Percentiles rank a stretch among this genome's conserved stretches.
phyloP scores from a whole-genome alignment of 2,329 filamentous ascomycete species.

The Bipolaris oryzae region DNA sequence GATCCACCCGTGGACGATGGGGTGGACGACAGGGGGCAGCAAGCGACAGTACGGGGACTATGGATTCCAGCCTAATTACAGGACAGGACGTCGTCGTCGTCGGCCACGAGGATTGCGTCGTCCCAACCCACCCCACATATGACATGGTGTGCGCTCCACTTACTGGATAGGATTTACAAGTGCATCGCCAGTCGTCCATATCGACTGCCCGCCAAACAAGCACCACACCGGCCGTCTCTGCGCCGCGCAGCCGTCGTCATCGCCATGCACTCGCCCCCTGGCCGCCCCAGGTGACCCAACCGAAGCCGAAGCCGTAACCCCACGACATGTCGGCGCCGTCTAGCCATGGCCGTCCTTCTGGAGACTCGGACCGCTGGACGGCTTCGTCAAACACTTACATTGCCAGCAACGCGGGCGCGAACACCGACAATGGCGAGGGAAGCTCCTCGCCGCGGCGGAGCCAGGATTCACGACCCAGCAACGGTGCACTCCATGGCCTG shows the following conservation, averaged over 20 bases:
- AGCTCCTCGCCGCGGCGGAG: constrained; percentile 34
- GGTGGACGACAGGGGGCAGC: constrained; percentile 6
- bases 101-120: not conserved
- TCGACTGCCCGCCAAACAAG: constrained; percentile 4
- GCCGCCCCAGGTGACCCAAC: constrained; percentile 31
- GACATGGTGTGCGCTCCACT: constrained; percentile 2
- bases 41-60: not conserved
- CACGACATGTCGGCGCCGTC: constrained; percentile 41
- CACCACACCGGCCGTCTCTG: constrained; percentile 4
- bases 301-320: constrained; percentile 20
- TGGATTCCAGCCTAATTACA: not conserved
- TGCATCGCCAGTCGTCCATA: constrained; percentile 1
- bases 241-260: constrained; percentile 22
- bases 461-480: constrained; percentile 21
- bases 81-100: not conserved
- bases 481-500: constrained; percentile 13
- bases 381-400: constrained; percentile 43
- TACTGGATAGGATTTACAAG: not conserved
- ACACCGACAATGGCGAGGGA: constrained; percentile 36
- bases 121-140: constrained; percentile 11
- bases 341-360: constrained; percentile 42
- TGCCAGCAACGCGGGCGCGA: constrained; percentile 33
- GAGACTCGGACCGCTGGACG: constrained; percentile 42
- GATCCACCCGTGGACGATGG: not conserved
- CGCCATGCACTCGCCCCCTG: constrained; percentile 37